A percentile compares a stretch with the other conserved stretches of the same genome.
Evolutionary conservation across 1,284 basidiomycete species (phyloP).

Genomic region (Ceratobasidium sp.): DNA sequence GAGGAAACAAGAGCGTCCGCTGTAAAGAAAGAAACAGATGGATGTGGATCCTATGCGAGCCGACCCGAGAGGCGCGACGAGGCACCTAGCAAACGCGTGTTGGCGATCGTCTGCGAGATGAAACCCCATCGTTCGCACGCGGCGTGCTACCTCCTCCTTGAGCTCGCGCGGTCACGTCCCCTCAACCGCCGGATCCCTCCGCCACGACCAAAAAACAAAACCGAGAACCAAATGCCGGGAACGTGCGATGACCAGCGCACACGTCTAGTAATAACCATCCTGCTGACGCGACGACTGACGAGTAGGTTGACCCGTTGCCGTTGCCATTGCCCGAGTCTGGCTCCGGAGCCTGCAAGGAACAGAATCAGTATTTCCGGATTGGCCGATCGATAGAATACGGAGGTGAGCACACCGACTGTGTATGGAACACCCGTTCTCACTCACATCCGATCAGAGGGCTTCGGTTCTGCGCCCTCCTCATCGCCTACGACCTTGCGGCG

Average conservation of each 20-base stretch:
- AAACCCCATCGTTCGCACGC: neutral
- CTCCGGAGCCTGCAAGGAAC: conserved; percentile 45
- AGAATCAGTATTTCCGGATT: conserved; percentile 23
- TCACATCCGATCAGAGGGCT: conserved; percentile 46
- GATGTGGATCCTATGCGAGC: conserved; percentile 8
- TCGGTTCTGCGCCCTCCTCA: conserved; percentile 44
- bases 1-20: conserved; percentile 36
- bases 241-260: conserved; percentile 10
- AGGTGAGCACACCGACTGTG: conserved; percentile 47
- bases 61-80: neutral
- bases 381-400: conserved; percentile 20
- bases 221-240: neutral
- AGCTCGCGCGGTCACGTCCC: conserved; percentile 23
- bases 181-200: conserved; percentile 19
- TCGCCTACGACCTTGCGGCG: conserved; percentile 47
- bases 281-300: conserved; percentile 40
- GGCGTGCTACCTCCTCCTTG: conserved; percentile 43
- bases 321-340: conserved; percentile 46
- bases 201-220: conserved; percentile 7
- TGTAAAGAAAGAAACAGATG: conserved; percentile 13
- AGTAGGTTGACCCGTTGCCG: conserved; percentile 31
- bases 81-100: neutral
- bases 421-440: conserved; percentile 42
- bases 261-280: conserved; percentile 44
- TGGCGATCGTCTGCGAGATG: neutral